Base-by-base conservation (phyloP, 306 rosid genomes). In the Ormosia emarginata region DNA sequence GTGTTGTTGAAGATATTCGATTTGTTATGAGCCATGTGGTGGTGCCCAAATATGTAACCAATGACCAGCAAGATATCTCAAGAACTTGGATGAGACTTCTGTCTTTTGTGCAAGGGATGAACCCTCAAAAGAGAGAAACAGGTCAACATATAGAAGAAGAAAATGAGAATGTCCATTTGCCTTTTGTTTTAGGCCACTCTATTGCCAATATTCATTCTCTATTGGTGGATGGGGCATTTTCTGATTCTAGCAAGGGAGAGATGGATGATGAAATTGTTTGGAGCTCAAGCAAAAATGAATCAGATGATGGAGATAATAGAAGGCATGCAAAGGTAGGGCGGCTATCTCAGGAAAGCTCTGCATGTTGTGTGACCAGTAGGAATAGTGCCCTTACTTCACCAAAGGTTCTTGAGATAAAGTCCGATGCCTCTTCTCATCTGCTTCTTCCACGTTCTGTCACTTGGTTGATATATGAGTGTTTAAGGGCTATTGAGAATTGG, bases 71-170 rank as follows among this genome's bases (percentile, higher is more conserved):
- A 84, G 92, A 93, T 85, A 85, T 96, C 70, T 89, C 88, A 34
- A 90, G 88, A 86, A 92, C 96, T 66, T 96, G 99, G 97, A 86
- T 91, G 94, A 87, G 86, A 77, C 97, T 96, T 67, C 80, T 94
- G 77, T 83, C 93, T 81, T 91, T 83, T 86, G 97, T 92, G 79
- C 99, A 96, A 87, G 99, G 97, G 79, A 90, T 96, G 98, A 91
- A 85, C 77, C 94, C 97, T 67, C 98, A 89, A 67, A 96, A 90
- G 91, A 86, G 99, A 89, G 99, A 93, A 85, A 88, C 90, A 4
- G 97, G 92, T 73, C 86, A 89, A 73, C 98, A 71, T 79, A 82
- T 91, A 59, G 99, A 96, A 90, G 99, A 96, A 71, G 99, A 96
- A 81, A 93, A 85, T 87, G 97, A 92, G 69, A 74, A 18, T 82